A percentile compares a stretch with the other conserved stretches of the same genome.
phyloP scores from a whole-genome alignment of 345 rosid genomes.

The Gossypium stocksii region DNA sequence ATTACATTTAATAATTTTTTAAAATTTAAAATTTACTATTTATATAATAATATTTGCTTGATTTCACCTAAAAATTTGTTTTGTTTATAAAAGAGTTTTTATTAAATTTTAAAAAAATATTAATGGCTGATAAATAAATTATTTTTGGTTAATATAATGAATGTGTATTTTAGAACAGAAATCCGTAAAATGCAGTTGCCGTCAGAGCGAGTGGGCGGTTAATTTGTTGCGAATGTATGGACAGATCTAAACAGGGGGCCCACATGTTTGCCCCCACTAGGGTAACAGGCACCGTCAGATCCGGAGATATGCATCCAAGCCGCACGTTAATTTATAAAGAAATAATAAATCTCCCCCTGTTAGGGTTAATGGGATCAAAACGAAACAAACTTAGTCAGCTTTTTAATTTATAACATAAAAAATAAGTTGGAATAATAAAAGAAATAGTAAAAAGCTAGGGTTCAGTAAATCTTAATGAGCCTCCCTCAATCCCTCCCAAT shows the following conservation, averaged over 20 bases:
- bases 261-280: slow-evolving; percentile 22
- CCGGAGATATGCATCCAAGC: slow-evolving; percentile 39
- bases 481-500: slow-evolving; percentile 32
- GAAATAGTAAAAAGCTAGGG: slow-evolving; percentile 22
- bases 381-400: slow-evolving; percentile 21
- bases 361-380: slow-evolving; percentile 32
- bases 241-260: slow-evolving; percentile 36
- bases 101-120: no score
- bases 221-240: slow-evolving; percentile 14
- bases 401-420: slow-evolving; percentile 10
- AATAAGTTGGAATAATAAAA: background rate
- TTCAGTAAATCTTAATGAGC: slow-evolving; percentile 33
- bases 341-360: background rate
- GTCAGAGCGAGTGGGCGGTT: slow-evolving; percentile 21
- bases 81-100: no score
- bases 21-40: no score
- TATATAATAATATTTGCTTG: no score
- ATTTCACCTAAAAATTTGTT: no score
- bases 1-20: no score
- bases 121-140: no score
- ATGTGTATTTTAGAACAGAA: background rate
- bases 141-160: background rate
- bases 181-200: background rate
- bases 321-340: slow-evolving; percentile 30
- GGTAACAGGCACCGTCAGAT: slow-evolving; percentile 50